phyloP scores from a whole-genome alignment of 768 basidiomycete genomes.

The Mycena belliarum region DNA sequence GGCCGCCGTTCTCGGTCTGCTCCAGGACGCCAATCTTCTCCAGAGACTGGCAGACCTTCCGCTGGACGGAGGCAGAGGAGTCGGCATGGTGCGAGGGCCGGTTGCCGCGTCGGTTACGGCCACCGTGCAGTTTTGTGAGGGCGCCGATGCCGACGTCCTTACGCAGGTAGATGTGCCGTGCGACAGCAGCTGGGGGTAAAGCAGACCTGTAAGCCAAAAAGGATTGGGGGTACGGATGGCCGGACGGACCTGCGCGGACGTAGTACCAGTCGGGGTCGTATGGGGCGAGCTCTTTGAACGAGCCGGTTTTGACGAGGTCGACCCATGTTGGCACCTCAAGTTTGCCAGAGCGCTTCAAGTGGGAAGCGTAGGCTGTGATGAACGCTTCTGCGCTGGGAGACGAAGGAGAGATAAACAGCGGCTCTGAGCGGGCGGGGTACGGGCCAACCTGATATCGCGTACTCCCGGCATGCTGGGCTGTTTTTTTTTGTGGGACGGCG shows the following conservation, averaged over 20 bases:
- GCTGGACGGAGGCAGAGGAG: slow-evolving; percentile 85
- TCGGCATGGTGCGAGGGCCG: slow-evolving; percentile 93
- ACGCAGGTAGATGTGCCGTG: slow-evolving; percentile 99
- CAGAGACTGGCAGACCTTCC: slow-evolving; percentile 93
- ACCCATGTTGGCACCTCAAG: slow-evolving; percentile 99
- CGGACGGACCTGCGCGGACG: slow-evolving; percentile 90
- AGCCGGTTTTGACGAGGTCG: slow-evolving; percentile 97
- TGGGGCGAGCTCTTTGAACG: slow-evolving; percentile 97
- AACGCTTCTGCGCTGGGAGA: slow-evolving; percentile 82
- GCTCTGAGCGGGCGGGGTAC: background rate
- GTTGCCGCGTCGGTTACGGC: slow-evolving; percentile 93
- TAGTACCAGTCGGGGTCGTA: slow-evolving; percentile 99
- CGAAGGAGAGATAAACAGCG: background rate
- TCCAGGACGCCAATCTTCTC: slow-evolving; percentile 99
- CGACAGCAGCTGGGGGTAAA: slow-evolving; percentile 75
- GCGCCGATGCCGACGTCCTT: slow-evolving; percentile 95
- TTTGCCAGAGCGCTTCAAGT: slow-evolving; percentile 98
- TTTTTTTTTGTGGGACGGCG: slow-evolving; percentile 48
- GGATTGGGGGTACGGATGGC: background rate
- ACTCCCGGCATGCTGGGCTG: slow-evolving; percentile 74
- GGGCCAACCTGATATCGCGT: slow-evolving; percentile 72
- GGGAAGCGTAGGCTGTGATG: slow-evolving; percentile 91
- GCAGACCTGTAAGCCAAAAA: background rate
- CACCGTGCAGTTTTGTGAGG: slow-evolving; percentile 94
- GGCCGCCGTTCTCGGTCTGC: slow-evolving; percentile 89